Conservation (phyloP, 2,329 filamentous ascomycete genomes). For the Periglandula ipomoeae region DNA sequence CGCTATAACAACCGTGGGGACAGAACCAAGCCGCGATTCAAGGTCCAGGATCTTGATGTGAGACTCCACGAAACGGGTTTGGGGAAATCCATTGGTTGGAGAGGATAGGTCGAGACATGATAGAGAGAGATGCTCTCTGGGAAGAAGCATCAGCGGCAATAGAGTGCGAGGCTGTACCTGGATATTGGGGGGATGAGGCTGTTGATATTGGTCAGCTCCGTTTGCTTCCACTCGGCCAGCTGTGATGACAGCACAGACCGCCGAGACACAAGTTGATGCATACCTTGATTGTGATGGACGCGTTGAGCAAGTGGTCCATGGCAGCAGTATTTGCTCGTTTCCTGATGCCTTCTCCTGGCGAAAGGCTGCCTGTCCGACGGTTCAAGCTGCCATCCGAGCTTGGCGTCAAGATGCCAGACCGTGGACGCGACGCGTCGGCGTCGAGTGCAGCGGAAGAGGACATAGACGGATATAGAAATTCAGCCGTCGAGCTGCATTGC, state of each 20-base stretch:
- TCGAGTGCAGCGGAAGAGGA: constrained; percentile 23
- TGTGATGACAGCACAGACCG: not conserved
- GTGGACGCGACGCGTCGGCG: constrained; percentile 42
- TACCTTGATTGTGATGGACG: constrained; percentile 45
- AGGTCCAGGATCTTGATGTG: constrained; percentile 55
- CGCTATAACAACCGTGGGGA: constrained; percentile 50
- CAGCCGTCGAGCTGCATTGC: constrained; percentile 6
- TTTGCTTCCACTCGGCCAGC: not conserved
- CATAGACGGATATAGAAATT: constrained; percentile 17
- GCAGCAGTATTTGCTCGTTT: constrained; percentile 29
- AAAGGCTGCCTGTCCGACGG: constrained; percentile 21
- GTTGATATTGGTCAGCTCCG: constrained; percentile 12
- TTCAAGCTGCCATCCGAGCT: constrained; percentile 30
- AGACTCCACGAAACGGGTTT: constrained; percentile 50
- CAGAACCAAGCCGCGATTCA: constrained; percentile 47
- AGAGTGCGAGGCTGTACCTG: constrained; percentile 44
- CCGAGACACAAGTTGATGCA: not conserved
- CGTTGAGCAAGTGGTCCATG: constrained; percentile 43
- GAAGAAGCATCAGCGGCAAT: constrained; percentile 52
- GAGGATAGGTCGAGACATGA: constrained; percentile 49
- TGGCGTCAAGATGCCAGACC: constrained; percentile 31
- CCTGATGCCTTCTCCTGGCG: constrained; percentile 22
- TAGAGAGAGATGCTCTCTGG: constrained; percentile 51
- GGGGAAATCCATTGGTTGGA: constrained; percentile 40
- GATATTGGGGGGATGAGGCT: constrained; percentile 49